Base-by-base conservation (phyloP, 2,329 filamentous ascomycete species). In the Trichoderma koningii region DNA sequence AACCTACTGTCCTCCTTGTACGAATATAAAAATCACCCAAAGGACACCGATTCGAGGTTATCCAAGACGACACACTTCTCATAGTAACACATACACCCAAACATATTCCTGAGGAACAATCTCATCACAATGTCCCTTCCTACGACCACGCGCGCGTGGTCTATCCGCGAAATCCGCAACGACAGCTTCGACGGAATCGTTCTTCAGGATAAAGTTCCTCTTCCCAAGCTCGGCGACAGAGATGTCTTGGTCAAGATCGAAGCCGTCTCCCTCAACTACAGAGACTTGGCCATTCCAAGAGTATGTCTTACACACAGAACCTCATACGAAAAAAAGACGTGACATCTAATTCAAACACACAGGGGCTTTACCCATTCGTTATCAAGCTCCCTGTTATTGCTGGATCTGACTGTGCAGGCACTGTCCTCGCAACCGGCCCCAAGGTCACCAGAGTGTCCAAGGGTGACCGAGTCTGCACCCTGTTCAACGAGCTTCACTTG, bases 391-490 rank as follows among this genome's bases (percentile, higher is more conserved):
- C 68, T 50, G 70, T 75, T 6, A 55, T 75, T 19, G 71, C 74
- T 1, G 76, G 70, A 41, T 85, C 82, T 23, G 83, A 86, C 66
- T 82, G 83, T 14, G 81, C 83, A 12, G 83, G 83, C 44, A 75
- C 75, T 2, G 82, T 86, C 44, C 76, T 82, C 55, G 77, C 77
- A 4, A 75, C 83, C 19, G 83, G 83, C 45, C 74, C 76, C 50
- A 72, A 77, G 19, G 83, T 85, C 7, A 80, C 76, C 17, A 78
- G 80, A 34, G 85, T 85, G 76, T 76, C 80, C 69, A 73, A 71
- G 61, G 83, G 78, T 34, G 83, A 85, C 73, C 81, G 82, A 59
- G 82, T 85, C 52, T 72, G 81, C 56, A 76, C 74, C 2, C 57
- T 70, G 10, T 65, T 75, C 12, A 69, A 71, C 26, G 69, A 68